These are phyloP conservation scores for Vaccinium macrocarpon DNA, from an alignment of 148 eudicot genomes.

Conservation along the genomic window DNA sequence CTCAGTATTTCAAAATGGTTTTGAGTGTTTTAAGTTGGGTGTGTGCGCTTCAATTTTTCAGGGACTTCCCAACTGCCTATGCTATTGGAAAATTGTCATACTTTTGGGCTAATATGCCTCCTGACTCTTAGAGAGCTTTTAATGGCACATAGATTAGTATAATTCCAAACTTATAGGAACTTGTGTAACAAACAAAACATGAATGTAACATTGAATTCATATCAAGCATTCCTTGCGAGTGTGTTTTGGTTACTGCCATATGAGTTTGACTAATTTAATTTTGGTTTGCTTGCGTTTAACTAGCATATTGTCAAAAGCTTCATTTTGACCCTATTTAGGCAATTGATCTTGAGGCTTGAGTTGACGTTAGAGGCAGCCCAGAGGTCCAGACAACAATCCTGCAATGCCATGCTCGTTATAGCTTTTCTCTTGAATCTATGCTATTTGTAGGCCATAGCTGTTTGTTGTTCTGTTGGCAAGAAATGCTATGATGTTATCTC, in stretches of 20 bases:
- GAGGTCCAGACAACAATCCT: background rate
- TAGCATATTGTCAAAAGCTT: background rate
- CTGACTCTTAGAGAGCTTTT: background rate
- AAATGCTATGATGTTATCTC: background rate
- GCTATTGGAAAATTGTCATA: background rate
- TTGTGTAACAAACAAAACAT: background rate
- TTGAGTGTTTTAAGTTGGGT: background rate
- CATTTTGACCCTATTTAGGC: background rate
- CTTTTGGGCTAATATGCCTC: background rate
- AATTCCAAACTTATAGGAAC: background rate
- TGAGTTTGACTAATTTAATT: background rate
- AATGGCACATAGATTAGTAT: background rate
- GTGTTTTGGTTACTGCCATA: background rate
- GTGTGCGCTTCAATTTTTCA: background rate
- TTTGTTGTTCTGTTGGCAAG: background rate
- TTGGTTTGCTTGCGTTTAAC: background rate
- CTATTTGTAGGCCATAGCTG: constrained; percentile 5
- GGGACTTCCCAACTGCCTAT: background rate
- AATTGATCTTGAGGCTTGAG: background rate
- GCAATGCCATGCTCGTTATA: background rate
- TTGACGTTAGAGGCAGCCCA: background rate
- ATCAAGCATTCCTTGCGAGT: background rate
- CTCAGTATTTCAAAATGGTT: background rate
- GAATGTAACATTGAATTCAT: background rate
- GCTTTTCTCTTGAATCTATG: background rate